Conservation (phyloP, 257 asterid species). For the Gentiana straminea region DNA sequence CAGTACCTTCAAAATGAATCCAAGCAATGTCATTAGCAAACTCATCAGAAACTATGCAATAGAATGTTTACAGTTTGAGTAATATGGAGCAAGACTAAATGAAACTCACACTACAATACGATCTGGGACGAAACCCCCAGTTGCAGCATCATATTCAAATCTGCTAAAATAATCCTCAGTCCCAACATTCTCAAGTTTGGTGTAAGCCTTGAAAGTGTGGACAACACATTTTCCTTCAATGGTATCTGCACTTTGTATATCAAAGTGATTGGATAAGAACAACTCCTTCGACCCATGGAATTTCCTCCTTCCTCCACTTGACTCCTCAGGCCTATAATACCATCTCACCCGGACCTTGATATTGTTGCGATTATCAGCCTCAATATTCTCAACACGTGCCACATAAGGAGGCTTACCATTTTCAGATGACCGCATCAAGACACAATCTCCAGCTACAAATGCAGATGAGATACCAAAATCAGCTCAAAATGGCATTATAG, state of each 20-base stretch:
- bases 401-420: conserved; percentile 38
- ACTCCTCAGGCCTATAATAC: conserved; percentile 72
- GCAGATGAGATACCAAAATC: background rate
- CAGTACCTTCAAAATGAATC: conserved; percentile 41
- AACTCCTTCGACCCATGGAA: conserved; percentile 61
- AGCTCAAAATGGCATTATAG: background rate
- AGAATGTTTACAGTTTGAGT: background rate
- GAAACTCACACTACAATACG: conserved; percentile 58
- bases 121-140: conserved; percentile 48
- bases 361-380: conserved; percentile 32
- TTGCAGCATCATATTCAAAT: conserved; percentile 43
- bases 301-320: conserved; percentile 50
- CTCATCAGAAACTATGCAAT: background rate
- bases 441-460: conserved; percentile 52
- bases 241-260: conserved; percentile 48
- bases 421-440: conserved; percentile 42
- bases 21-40: background rate
- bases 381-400: conserved; percentile 51
- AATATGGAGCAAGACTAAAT: conserved; percentile 4
- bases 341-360: conserved; percentile 41
- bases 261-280: conserved; percentile 51
- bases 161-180: conserved; percentile 49
- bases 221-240: conserved; percentile 58
- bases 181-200: conserved; percentile 36
- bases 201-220: conserved; percentile 48